These are phyloP conservation scores for Globisporangium acanthophoron DNA, from an alignment of 352 stramenopile genomes.

Conservation along the genomic window DNA sequence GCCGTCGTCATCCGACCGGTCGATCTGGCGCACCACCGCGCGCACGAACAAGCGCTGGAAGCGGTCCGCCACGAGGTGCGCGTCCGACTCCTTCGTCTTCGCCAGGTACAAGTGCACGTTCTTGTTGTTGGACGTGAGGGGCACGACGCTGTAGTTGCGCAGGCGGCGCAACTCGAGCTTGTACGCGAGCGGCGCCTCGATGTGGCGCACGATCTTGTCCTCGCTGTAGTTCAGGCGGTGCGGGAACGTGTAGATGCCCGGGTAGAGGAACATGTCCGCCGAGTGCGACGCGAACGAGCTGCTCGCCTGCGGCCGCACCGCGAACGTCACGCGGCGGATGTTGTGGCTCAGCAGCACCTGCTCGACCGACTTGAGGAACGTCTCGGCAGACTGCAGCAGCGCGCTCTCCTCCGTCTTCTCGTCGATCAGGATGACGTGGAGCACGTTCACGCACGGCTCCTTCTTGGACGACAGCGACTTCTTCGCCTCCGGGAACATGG, in stretches of 20 bases:
- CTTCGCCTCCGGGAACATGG: constrained; percentile 62
- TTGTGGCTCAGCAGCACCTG: constrained; percentile 58
- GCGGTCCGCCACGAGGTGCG: constrained; percentile 81
- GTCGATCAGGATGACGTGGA: constrained; percentile 76
- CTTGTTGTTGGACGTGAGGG: constrained; percentile 92
- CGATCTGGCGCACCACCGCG: constrained; percentile 90
- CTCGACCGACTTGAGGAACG: constrained; percentile 61
- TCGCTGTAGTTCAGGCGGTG: constrained; percentile 91
- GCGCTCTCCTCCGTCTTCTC: constrained; percentile 52
- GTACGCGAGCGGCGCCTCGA: constrained; percentile 97
- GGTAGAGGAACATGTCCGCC: constrained; percentile 72
- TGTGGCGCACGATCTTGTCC: constrained; percentile 97
- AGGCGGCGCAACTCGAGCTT: constrained; percentile 98
- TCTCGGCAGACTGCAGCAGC: constrained; percentile 50
- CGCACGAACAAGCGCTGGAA: constrained; percentile 96
- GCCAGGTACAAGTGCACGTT: constrained; percentile 99
- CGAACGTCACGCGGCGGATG: constrained; percentile 88
- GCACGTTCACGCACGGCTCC: constrained; percentile 72
- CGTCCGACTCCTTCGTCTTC: constrained; percentile 84
- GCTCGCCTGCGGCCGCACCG: constrained; percentile 55
- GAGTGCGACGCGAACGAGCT: constrained; percentile 27
- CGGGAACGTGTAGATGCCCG: constrained; percentile 89
- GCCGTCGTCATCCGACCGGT: constrained; percentile 68
- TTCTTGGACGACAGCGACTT: constrained; percentile 65
- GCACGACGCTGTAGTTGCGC: constrained; percentile 96